A percentile compares a stretch with the other conserved stretches of the same genome.
Evolutionary conservation across 305 asterid species (phyloP).

Genomic region (Euphrasia arctica): DNA sequence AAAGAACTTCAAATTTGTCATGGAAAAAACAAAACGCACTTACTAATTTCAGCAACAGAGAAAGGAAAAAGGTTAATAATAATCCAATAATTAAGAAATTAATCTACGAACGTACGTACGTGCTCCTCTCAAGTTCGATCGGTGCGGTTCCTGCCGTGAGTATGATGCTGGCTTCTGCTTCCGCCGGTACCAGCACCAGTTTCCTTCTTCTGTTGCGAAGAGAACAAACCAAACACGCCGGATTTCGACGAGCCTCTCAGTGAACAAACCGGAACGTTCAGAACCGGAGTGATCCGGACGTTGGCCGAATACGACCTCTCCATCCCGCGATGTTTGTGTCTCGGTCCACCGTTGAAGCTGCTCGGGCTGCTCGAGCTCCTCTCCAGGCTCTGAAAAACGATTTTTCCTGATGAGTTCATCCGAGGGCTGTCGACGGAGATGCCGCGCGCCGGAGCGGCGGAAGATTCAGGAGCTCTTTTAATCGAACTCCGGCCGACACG

Average conservation of each 20-base stretch:
- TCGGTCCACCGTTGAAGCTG: conserved; percentile 65
- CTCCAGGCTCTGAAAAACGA: conserved; percentile 79
- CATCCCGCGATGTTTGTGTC: conserved; percentile 67
- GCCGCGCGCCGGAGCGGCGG: conserved; percentile 33
- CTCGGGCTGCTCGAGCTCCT: conserved; percentile 94
- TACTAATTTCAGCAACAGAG: neutral
- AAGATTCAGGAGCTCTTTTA: conserved; percentile 42
- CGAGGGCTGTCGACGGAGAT: conserved; percentile 81
- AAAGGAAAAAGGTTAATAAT: conserved; percentile 2
- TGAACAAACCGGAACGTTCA: conserved; percentile 87
- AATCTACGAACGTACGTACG: neutral
- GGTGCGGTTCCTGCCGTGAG: conserved; percentile 37
- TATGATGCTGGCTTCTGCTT: conserved; percentile 33
- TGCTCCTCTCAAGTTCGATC: conserved; percentile 36
- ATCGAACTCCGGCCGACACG: neutral
- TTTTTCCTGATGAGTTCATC: conserved; percentile 87
- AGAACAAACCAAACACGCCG: conserved; percentile 69
- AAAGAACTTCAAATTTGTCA: neutral
- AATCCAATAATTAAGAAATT: conserved; percentile 8
- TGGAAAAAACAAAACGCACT: neutral
- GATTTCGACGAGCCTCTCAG: conserved; percentile 67
- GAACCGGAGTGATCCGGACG: conserved; percentile 86
- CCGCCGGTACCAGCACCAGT: conserved; percentile 29
- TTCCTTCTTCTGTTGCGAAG: conserved; percentile 59
- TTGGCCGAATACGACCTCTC: conserved; percentile 92